phyloP scores from a whole-genome alignment of 106 monocot genomes.

The Cymbidium sinense region DNA sequence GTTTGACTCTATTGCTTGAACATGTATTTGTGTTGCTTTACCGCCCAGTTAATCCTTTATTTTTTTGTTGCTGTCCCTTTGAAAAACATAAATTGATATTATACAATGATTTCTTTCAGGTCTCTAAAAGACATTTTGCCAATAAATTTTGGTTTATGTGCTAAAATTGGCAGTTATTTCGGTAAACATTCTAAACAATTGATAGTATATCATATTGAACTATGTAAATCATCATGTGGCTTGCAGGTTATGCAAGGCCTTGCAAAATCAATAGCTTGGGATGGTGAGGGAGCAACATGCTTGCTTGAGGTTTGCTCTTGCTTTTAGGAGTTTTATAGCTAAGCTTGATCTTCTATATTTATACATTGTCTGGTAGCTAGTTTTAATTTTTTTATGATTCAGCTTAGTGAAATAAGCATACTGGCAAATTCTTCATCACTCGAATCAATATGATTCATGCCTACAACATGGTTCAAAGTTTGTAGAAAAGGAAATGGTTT shows the following conservation, averaged over 20 bases:
- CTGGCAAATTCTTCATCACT: neutral
- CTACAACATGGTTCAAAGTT: neutral
- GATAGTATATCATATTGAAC: neutral
- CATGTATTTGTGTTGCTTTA: neutral
- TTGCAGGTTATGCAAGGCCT: conserved; percentile 99
- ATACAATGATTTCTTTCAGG: neutral
- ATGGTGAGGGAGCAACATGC: conserved; percentile 99
- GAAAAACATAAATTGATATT: neutral
- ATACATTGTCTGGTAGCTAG: neutral
- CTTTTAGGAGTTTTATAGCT: conserved; percentile 1
- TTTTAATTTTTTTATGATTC: neutral
- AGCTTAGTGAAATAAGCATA: neutral
- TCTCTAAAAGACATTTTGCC: neutral
- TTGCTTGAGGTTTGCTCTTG: conserved; percentile 74
- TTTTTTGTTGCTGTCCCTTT: neutral
- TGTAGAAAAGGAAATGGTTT: neutral
- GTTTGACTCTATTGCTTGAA: neutral
- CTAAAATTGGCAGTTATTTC: neutral
- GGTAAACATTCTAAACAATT: conserved; percentile 2
- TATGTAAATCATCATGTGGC: neutral
- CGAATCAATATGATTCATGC: neutral
- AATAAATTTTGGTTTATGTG: neutral
- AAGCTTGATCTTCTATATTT: neutral
- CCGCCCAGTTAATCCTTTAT: neutral
- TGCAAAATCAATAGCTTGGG: conserved; percentile 98